Evolutionary conservation across 2,329 filamentous ascomycete species (phyloP), one percentile per base, ranked within the genome.

Genomic region (Scleromitrula shiraiana): DNA sequence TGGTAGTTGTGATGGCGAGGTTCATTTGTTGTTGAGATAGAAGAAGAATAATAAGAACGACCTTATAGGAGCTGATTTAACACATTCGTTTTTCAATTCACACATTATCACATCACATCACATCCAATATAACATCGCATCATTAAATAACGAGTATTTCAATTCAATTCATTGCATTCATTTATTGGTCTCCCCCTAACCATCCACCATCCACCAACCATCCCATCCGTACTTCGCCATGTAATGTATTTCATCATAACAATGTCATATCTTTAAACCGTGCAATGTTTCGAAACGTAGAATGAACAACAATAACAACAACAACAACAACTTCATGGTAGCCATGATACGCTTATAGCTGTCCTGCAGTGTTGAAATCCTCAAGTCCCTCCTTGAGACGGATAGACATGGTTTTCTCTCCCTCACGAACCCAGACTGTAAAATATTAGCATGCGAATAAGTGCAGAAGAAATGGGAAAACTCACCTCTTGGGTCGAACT

Each of bases 391-490:
- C 80, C 60, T 79, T 66, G 57, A 96, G 80, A 70, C 93, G 87
- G 62, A 75, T 72, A 65, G 76, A 78, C 93, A 97, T 98, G 65
- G 85, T 89, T 83, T 96, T 95, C 82, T 98, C 93, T 64, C 91
- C 93, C 76, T 90, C 86, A 53, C 90, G 85, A 54, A 95, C 88
- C 91, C 90, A 95, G 66, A 96, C 88, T 33, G 17, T 33, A 15
- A 33, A n/a, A 15, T 24, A 7, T 46, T 33, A 46, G 44, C 30
- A 41, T 46, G 23, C 10, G 12, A 23, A 10, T 2, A 23, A 23
- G n/a, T 26, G 24, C 30, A 23, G 4, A 2, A 33, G 4, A 23
- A 4, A 24, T 7, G 7, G 15, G 5, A 12, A 20, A n/a, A 20
- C 44, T 41, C 39, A 46, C 44, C 30, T 33, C 30, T 33, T 47